Percentiles rank a stretch among this genome's conserved stretches.
Evolutionary conservation across 1,284 basidiomycete species (phyloP).

Genomic region (Baeospora myosura): DNA sequence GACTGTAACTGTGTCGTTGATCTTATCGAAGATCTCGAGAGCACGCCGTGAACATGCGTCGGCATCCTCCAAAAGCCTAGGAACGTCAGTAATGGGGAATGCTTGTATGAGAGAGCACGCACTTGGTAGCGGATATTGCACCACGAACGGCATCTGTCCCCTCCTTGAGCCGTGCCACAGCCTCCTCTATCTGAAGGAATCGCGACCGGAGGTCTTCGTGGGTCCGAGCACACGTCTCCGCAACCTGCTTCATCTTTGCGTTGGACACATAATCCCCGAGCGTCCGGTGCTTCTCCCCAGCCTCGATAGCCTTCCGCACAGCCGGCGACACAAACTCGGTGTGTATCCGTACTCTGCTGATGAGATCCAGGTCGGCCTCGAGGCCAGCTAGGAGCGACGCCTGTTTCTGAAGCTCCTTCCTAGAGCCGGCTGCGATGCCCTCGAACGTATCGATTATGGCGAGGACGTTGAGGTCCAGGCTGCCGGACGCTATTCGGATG

Average conservation of each 20-base stretch:
- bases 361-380: conserved; percentile 63
- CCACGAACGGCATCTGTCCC: conserved; percentile 55
- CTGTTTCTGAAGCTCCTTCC: conserved; percentile 59
- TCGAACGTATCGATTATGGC: conserved; percentile 65
- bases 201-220: conserved; percentile 27
- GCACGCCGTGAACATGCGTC: conserved; percentile 46
- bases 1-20: conserved; percentile 41
- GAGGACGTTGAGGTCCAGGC: conserved; percentile 64
- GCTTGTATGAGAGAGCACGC: conserved; percentile 15
- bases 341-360: conserved; percentile 58
- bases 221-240: conserved; percentile 62
- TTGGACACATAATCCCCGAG: conserved; percentile 74
- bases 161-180: conserved; percentile 46
- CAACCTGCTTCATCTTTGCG: conserved; percentile 73
- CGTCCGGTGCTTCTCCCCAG: conserved; percentile 59
- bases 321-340: conserved; percentile 65
- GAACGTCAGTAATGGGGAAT: conserved; percentile 8
- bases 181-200: conserved; percentile 39
- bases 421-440: conserved; percentile 44
- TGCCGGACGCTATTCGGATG: conserved; percentile 57
- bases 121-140: conserved; percentile 44
- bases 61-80: conserved; percentile 54
- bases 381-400: conserved; percentile 49
- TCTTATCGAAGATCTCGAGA: conserved; percentile 50
- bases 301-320: conserved; percentile 58